A percentile compares a stretch with the other conserved stretches of the same genome.
Conservation (phyloP, 192 early-diverging fungal genomes). For the Phycomyces blakesleeanus region DNA sequence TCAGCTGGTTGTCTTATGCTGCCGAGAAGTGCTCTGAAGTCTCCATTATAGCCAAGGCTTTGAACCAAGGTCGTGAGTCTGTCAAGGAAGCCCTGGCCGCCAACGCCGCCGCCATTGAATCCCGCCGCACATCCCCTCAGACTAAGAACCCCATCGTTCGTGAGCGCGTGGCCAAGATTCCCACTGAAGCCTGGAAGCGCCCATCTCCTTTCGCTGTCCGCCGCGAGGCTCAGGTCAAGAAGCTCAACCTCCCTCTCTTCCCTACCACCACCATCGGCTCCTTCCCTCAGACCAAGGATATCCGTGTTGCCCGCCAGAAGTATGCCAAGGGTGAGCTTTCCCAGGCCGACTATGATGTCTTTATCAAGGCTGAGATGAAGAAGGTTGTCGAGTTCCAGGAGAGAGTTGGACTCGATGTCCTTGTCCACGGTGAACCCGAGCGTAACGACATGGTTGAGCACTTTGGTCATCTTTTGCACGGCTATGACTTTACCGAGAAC, state of each 20-base stretch:
- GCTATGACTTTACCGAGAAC: constrained; percentile 92
- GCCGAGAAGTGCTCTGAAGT: constrained; percentile 91
- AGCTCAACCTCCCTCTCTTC: constrained; percentile 84
- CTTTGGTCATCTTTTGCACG: constrained; percentile 92
- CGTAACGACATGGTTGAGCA: constrained; percentile 97
- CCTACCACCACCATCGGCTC: constrained; percentile 98
- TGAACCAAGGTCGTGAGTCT: constrained; percentile 47
- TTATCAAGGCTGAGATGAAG: constrained; percentile 84
- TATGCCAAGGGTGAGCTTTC: constrained; percentile 79
- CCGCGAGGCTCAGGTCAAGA: constrained; percentile 63
- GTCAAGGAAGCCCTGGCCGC: constrained; percentile 65
- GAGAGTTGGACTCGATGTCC: constrained; percentile 82
- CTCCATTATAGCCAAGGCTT: constrained; percentile 57
- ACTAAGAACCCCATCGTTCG: constrained; percentile 83
- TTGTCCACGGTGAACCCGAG: constrained; percentile 98
- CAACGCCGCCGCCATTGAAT: constrained; percentile 68
- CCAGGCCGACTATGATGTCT: constrained; percentile 67
- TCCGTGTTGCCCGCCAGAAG: constrained; percentile 87
- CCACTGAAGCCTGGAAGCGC: constrained; percentile 70
- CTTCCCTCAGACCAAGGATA: constrained; percentile 97
- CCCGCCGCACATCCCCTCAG: constrained; percentile 71
- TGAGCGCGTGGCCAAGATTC: constrained; percentile 62
- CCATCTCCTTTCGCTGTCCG: constrained; percentile 71
- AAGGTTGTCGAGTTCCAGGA: constrained; percentile 88
- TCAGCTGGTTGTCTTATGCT: constrained; percentile 92